Percentiles rank a stretch among this genome's conserved stretches.
phyloP scores from a whole-genome alignment of 805 yeast species.

The Starmera amethionina region DNA sequence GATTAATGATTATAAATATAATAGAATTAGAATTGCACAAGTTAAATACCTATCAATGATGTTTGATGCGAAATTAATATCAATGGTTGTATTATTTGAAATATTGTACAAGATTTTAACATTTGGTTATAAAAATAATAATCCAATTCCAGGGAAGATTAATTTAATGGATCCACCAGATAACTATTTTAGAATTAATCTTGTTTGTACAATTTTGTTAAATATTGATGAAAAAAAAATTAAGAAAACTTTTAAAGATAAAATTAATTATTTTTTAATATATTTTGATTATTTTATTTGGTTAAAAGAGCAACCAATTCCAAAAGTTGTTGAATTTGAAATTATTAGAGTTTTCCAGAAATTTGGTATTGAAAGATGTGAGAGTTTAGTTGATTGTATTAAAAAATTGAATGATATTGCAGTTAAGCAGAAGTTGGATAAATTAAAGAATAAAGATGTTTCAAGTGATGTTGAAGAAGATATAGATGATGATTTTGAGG shows the following conservation, averaged over 20 bases:
- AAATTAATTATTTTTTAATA: constrained; percentile 33
- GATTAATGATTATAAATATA: constrained; percentile 43
- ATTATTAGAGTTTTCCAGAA: constrained; percentile 34
- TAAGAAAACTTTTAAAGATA: constrained; percentile 6
- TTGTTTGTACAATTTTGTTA: constrained; percentile 37
- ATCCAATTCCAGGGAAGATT: constrained; percentile 35
- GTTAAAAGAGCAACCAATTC: constrained; percentile 52
- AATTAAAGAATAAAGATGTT: not conserved
- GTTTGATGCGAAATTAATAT: constrained; percentile 36
- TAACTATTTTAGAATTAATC: constrained; percentile 62
- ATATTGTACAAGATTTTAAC: constrained; percentile 47
- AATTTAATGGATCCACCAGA: constrained; percentile 50
- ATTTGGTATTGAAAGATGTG: constrained; percentile 26
- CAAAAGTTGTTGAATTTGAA: constrained; percentile 50
- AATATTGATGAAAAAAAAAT: constrained; percentile 14
- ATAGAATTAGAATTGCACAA: constrained; percentile 53
- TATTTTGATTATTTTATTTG: constrained; percentile 65
- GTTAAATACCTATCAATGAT: constrained; percentile 52
- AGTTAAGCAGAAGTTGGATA: not conserved
- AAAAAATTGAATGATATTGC: constrained; percentile 23
- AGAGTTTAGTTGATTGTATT: constrained; percentile 33
- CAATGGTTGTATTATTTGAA: constrained; percentile 36
- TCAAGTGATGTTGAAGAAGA: constrained; percentile 10
- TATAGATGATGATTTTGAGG: not conserved
- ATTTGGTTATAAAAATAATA: constrained; percentile 53